These are phyloP conservation scores for Microbotryomycetes sp. DNA, from an alignment of 1,284 basidiomycete genomes.

Conservation along the genomic window DNA sequence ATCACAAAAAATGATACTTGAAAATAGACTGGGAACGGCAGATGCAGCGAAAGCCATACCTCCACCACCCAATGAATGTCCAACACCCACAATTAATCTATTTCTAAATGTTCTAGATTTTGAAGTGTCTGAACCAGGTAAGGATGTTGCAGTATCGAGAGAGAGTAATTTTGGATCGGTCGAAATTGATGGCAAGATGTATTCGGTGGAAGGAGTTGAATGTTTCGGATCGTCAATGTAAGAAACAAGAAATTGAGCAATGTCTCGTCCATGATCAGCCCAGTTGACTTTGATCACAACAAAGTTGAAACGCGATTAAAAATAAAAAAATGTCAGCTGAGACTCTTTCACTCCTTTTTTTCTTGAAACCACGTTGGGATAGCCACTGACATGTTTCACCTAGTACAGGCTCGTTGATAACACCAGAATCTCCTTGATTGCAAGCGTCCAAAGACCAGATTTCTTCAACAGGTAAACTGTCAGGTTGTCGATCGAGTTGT, in stretches of 20 bases:
- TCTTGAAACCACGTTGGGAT: not conserved
- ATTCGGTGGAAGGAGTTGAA: not conserved
- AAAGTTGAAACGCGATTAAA: not conserved
- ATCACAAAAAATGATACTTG: slow-evolving; percentile 68
- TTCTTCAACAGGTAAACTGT: slow-evolving; percentile 53
- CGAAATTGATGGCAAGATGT: not conserved
- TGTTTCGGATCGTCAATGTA: slow-evolving; percentile 47
- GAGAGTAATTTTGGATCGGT: not conserved
- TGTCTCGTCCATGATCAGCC: slow-evolving; percentile 62
- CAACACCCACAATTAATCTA: slow-evolving; percentile 55
- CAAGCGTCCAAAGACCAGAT: slow-evolving; percentile 71
- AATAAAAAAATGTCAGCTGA: not conserved
- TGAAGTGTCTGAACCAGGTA: slow-evolving; percentile 1
- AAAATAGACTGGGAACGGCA: slow-evolving; percentile 60
- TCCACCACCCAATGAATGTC: slow-evolving; percentile 76
- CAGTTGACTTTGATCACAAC: slow-evolving; percentile 53
- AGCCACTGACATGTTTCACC: slow-evolving; percentile 53
- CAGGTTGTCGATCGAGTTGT: slow-evolving; percentile 15
- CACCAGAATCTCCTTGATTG: slow-evolving; percentile 66
- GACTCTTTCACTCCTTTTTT: too few species aligned
- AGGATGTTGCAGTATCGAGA: slow-evolving; percentile 19
- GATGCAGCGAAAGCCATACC: slow-evolving; percentile 39
- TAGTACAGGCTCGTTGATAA: slow-evolving; percentile 56
- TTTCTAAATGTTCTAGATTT: slow-evolving; percentile 40
- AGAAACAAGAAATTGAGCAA: slow-evolving; percentile 60